phyloP scores from a whole-genome alignment of 2,329 filamentous ascomycete species.

The Sporothrix pallida region DNA sequence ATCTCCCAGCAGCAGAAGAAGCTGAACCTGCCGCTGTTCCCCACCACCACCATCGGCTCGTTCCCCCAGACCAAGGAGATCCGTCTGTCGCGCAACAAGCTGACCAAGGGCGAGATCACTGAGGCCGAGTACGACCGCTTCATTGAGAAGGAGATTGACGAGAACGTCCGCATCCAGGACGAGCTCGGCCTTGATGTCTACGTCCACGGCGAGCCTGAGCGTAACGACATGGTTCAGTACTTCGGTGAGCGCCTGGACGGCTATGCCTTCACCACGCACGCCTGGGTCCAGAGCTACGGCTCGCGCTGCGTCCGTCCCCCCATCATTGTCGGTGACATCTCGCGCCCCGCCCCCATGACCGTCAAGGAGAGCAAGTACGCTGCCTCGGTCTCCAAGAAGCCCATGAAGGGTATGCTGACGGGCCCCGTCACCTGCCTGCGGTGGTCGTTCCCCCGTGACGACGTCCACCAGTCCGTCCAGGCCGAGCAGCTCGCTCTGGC shows the following conservation, averaged over 20 bases:
- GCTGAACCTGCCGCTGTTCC: slow-evolving; percentile 95
- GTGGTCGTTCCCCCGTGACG: slow-evolving; percentile 99
- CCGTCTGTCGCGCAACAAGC: slow-evolving; percentile 93
- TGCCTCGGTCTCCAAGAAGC: slow-evolving; percentile 93
- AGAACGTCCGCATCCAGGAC: slow-evolving; percentile 95
- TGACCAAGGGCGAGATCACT: slow-evolving; percentile 98
- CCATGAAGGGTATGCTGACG: slow-evolving; percentile 99
- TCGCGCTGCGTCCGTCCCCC: slow-evolving; percentile 98
- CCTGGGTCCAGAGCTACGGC: slow-evolving; percentile 96
- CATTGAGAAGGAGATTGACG: slow-evolving; percentile 98
- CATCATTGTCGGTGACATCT: slow-evolving; percentile 98
- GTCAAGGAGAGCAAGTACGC: slow-evolving; percentile 99
- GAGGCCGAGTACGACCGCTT: slow-evolving; percentile 94
- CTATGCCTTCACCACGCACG: slow-evolving; percentile 98
- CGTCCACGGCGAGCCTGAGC: slow-evolving; percentile 98
- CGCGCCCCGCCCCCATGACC: slow-evolving; percentile 94
- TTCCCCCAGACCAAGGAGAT: slow-evolving; percentile 99
- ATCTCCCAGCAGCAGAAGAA: slow-evolving; percentile 88
- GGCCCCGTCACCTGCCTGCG: slow-evolving; percentile 97
- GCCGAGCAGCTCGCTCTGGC: slow-evolving; percentile 98
- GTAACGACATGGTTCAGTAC: slow-evolving; percentile 99
- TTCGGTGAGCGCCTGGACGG: slow-evolving; percentile 97
- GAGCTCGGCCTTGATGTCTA: slow-evolving; percentile 97
- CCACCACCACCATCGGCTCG: slow-evolving; percentile 97
- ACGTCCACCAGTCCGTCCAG: slow-evolving; percentile 98